phyloP scores from a whole-genome alignment of 2,329 filamentous ascomycete genomes.

The Aspergillus uvarum region DNA sequence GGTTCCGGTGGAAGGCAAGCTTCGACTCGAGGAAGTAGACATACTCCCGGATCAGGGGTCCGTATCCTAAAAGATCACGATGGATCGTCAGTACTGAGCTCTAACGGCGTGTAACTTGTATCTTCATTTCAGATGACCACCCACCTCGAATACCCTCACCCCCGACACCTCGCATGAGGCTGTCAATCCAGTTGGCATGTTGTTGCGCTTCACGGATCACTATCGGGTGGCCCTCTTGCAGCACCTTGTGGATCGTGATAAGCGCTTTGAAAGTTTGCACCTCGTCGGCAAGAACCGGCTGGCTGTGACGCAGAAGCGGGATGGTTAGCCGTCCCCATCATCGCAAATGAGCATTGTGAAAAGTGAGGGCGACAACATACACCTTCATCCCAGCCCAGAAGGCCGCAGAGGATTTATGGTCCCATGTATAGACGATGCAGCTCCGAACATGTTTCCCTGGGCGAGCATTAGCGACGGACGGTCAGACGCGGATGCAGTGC shows the following conservation, averaged over 20 bases:
- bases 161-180: conserved; percentile 76
- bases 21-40: conserved; percentile 94
- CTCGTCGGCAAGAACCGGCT: conserved; percentile 97
- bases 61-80: conserved; percentile 60
- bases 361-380: conserved; percentile 55
- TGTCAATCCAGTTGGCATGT: conserved; percentile 89
- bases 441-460: conserved; percentile 90
- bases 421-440: conserved; percentile 98
- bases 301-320: conserved; percentile 52
- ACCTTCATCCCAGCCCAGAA: conserved; percentile 99
- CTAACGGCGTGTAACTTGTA: background rate
- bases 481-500: background rate
- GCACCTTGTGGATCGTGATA: conserved; percentile 94
- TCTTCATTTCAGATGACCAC: conserved; percentile 3
- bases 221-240: conserved; percentile 92
- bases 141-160: conserved; percentile 79
- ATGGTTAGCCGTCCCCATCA: conserved; percentile 1
- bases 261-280: conserved; percentile 98
- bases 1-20: conserved; percentile 91
- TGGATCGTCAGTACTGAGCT: conserved; percentile 7
- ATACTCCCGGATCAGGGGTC: conserved; percentile 91
- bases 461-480: conserved; percentile 1
- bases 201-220: conserved; percentile 85
- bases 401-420: conserved; percentile 90
- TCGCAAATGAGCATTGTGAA: background rate